A percentile compares a stretch with the other conserved stretches of the same genome.
phyloP scores from a whole-genome alignment of 2,329 filamentous ascomycete genomes.

The Stagonosporopsis chrysanthemi region DNA sequence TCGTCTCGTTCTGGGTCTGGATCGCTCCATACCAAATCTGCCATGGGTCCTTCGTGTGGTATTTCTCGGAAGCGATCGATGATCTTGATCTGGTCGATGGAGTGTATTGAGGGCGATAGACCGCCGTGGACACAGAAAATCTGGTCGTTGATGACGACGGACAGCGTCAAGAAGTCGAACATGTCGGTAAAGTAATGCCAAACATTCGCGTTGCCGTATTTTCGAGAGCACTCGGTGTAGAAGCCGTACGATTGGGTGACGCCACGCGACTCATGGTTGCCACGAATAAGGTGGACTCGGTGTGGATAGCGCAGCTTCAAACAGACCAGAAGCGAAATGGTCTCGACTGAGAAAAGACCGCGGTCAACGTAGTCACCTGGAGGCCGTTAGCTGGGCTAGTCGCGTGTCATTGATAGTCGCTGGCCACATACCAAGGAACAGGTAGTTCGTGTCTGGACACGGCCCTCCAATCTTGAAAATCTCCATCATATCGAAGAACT shows the following conservation, averaged over 20 bases:
- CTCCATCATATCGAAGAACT: constrained; percentile 99
- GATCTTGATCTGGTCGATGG: constrained; percentile 99
- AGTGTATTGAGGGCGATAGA: constrained; percentile 78
- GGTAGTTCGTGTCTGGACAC: constrained; percentile 97
- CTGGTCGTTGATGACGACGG: constrained; percentile 97
- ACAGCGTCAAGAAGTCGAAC: constrained; percentile 97
- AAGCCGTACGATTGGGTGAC: constrained; percentile 99
- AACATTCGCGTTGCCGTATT: constrained; percentile 97
- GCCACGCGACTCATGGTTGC: constrained; percentile 96
- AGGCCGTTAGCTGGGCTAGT: constrained; percentile 22
- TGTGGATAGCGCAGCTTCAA: constrained; percentile 96
- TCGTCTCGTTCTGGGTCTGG: constrained; percentile 97
- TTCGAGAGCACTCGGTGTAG: constrained; percentile 96
- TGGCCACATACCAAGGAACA: constrained; percentile 79
- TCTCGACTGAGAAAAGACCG: constrained; percentile 98
- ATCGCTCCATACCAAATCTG: constrained; percentile 98
- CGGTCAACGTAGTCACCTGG: constrained; percentile 96
- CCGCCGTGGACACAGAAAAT: constrained; percentile 99
- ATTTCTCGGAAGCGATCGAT: constrained; percentile 99
- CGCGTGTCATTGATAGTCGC: constrained; percentile 25
- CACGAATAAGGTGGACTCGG: constrained; percentile 93
- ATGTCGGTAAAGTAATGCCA: constrained; percentile 99
- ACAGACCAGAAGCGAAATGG: constrained; percentile 96
- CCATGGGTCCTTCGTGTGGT: constrained; percentile 98
- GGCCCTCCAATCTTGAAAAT: constrained; percentile 98